These are phyloP conservation scores for Saccharomycopsis sp. DNA, from an alignment of 805 yeast genomes.

Conservation along the genomic window DNA sequence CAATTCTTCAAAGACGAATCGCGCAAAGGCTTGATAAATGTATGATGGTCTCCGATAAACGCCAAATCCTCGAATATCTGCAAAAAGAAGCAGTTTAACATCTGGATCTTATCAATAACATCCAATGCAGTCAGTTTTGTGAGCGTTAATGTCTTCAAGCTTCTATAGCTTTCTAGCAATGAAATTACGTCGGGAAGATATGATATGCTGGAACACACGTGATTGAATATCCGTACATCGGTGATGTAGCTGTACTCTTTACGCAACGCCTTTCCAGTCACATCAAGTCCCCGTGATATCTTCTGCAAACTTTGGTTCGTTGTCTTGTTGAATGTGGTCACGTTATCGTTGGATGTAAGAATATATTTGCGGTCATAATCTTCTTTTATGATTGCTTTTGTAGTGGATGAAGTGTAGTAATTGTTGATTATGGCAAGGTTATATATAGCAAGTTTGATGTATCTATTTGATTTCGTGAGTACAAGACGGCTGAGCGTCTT, in stretches of 20 bases:
- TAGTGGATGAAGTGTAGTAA: background rate
- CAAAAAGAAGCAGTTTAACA: constrained; percentile 12
- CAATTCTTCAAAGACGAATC: constrained; percentile 9
- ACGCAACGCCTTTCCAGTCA: constrained; percentile 11
- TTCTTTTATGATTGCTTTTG: background rate
- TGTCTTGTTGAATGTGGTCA: background rate
- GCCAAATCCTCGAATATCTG: constrained; percentile 20
- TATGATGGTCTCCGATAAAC: constrained; percentile 17
- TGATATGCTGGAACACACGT: constrained; percentile 8
- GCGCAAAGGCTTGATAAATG: constrained; percentile 3
- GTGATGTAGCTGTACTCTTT: constrained; percentile 16
- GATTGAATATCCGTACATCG: constrained; percentile 13
- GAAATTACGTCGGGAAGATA: constrained; percentile 15
- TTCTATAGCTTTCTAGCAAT: background rate
- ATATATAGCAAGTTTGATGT: background rate
- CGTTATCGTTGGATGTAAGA: background rate
- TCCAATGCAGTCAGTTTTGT: background rate
- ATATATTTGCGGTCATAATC: background rate
- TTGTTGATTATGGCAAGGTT: background rate
- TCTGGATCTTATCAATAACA: constrained; percentile 11
- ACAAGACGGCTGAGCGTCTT: constrained; percentile 8
- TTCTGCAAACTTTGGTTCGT: background rate
- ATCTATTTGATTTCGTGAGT: background rate
- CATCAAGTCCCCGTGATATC: background rate
- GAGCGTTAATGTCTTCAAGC: background rate